Percentiles rank a stretch among this genome's conserved stretches.
These are phyloP conservation scores for California macrophylla DNA, from an alignment of 441 rosid genomes.

Conservation along the genomic window DNA sequence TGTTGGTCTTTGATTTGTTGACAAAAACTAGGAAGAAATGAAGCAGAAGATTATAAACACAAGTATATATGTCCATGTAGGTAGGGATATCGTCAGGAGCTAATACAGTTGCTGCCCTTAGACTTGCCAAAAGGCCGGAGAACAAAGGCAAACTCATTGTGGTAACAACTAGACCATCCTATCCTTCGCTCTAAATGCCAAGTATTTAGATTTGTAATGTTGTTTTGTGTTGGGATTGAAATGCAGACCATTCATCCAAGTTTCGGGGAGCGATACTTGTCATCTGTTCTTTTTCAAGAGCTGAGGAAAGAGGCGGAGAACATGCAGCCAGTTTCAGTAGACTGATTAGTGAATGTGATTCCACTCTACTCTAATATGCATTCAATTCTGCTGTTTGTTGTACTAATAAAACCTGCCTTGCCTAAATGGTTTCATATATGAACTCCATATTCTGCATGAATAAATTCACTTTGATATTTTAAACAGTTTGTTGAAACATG, in stretches of 20 bases:
- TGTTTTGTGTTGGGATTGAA: conserved; percentile 1
- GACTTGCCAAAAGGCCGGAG: conserved; percentile 74
- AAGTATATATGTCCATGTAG: conserved; percentile 37
- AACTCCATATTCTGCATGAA: no score
- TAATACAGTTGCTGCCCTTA: conserved; percentile 74
- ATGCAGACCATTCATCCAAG: conserved; percentile 75
- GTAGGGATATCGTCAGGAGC: conserved; percentile 94
- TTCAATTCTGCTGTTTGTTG: no score
- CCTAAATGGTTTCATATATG: no score
- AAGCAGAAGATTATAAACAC: no score
- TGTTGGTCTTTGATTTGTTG: not conserved
- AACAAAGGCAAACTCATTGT: conserved; percentile 86
- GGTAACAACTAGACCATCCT: conserved; percentile 33
- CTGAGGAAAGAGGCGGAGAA: conserved; percentile 74
- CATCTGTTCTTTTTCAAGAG: conserved; percentile 66
- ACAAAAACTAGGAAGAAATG: no score
- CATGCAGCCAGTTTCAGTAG: conserved; percentile 85
- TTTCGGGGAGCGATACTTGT: conserved; percentile 82
- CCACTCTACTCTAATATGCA: not conserved
- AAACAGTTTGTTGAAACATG: no score
- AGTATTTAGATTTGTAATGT: not conserved
- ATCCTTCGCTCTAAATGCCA: not conserved
- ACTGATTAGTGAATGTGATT: conserved; percentile 22
- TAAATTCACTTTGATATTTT: no score
- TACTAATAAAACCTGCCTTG: no score